Evolutionary conservation across 768 basidiomycete genomes (phyloP), one percentile per base, ranked within the genome.

Genomic region (Russula vinacea): DNA sequence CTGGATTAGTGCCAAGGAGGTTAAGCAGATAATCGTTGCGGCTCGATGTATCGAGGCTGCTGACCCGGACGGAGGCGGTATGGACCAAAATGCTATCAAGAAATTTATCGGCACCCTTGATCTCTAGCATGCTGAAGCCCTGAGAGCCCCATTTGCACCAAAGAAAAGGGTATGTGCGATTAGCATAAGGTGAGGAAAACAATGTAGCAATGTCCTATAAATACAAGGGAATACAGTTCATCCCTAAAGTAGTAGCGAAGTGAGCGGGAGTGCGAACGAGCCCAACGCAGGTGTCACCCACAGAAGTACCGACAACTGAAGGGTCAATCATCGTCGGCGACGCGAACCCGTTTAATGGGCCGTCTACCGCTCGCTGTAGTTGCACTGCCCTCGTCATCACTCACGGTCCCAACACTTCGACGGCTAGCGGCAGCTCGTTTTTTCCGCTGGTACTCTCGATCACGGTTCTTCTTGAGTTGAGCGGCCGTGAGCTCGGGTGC

Each of bases 1-100:
- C 19, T 98, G 96, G 96, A 75, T 98, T 68, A 89, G 80, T 63
- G 79, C 92, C 8, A 86, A 87, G 68, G 87, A 90, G 49, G 75
- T 81, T 13, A 84, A 81, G 68, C 85, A 91, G 70, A 88, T 85
- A 11, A 89, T 98, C 56, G 86, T 87, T 7, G 78, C 88, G 26
- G 78, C 84, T 62, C 82, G 91, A 54, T 91, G 92, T 71, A 87
- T 98, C 44, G 88, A 94, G 72, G 86, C 83, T 17, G 86, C 84
- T 13, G 92, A 96, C 74, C 83, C 88, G 24, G 89, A 89, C 65
- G 85, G 85, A 5, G 84, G 81, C 13, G 82, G 84, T 4, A 78
- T 86, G 80, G 81, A 84, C 60, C 82, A 84, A 67, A 74, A 58
- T 32, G 79, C 71, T 7, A 70, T 88, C 53, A 83, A 83, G 71